Evolutionary conservation across 768 basidiomycete genomes (phyloP).

Genomic region (Lanmaoa pseudosensibilis): DNA sequence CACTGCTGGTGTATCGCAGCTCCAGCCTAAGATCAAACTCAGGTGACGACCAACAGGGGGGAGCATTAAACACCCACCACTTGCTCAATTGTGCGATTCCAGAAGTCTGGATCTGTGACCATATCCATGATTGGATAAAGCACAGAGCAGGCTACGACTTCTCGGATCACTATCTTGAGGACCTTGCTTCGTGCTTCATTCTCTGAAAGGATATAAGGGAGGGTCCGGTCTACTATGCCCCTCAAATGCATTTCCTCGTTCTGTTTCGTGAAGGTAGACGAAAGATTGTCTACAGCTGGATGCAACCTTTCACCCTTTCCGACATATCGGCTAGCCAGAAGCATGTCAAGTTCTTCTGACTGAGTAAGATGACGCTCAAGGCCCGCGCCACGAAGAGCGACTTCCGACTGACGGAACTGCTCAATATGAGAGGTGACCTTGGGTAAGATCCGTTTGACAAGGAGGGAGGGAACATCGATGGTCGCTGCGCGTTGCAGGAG

Average conservation of each 20-base stretch:
- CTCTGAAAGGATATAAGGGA: constrained; percentile 74
- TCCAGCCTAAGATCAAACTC: constrained; percentile 47
- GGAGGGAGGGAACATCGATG: constrained; percentile 71
- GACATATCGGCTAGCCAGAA: constrained; percentile 82
- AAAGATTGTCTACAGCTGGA: constrained; percentile 83
- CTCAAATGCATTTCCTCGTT: constrained; percentile 86
- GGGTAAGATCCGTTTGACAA: constrained; percentile 86
- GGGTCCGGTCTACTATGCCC: constrained; percentile 63
- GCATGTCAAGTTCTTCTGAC: constrained; percentile 85
- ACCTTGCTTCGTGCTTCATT: constrained; percentile 70
- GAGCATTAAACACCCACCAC: constrained; percentile 56
- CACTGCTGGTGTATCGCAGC: constrained; percentile 70
- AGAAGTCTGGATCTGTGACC: constrained; percentile 94
- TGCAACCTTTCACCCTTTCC: constrained; percentile 68
- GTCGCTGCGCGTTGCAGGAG: constrained; percentile 54
- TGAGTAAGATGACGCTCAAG: constrained; percentile 82
- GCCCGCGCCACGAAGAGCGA: constrained; percentile 78
- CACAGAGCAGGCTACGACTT: constrained; percentile 80
- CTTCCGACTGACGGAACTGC: constrained; percentile 86
- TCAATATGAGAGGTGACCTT: constrained; percentile 87
- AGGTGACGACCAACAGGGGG: constrained; percentile 6
- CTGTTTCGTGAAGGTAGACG: constrained; percentile 86
- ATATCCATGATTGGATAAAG: constrained; percentile 89
- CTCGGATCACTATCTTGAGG: constrained; percentile 71
- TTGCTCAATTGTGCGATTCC: constrained; percentile 92